Conservation (phyloP, 2,329 filamentous ascomycete species). For the Xylariales sp. region DNA sequence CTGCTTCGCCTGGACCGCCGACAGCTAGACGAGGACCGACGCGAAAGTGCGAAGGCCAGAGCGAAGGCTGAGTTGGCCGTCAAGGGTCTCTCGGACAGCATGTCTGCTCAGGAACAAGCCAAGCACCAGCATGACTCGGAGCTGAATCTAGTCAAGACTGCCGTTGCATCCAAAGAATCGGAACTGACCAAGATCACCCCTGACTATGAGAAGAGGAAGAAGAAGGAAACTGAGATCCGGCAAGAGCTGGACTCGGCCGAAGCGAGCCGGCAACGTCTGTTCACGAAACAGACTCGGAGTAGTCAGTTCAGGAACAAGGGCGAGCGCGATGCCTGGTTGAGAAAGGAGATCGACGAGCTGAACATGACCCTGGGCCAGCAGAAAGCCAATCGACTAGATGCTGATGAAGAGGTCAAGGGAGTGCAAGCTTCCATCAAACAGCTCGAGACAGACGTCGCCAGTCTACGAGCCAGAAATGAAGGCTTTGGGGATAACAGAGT, state of each 20-base stretch:
- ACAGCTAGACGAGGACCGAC: conserved; percentile 85
- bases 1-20: conserved; percentile 78
- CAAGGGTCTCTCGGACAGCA: conserved; percentile 77
- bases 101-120: conserved; percentile 70
- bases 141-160: conserved; percentile 64
- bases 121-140: conserved; percentile 68
- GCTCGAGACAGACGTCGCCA: conserved; percentile 68
- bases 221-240: conserved; percentile 66
- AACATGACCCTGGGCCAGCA: conserved; percentile 72
- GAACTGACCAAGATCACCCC: conserved; percentile 75
- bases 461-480: conserved; percentile 67
- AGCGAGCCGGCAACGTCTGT: conserved; percentile 69
- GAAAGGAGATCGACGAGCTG: conserved; percentile 74
- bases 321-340: conserved; percentile 80
- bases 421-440: conserved; percentile 67
- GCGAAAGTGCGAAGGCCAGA: conserved; percentile 70
- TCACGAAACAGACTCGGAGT: conserved; percentile 87
- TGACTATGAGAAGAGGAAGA: conserved; percentile 67
- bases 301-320: conserved; percentile 83
- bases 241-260: conserved; percentile 72
- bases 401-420: conserved; percentile 72
- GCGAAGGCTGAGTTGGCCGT: conserved; percentile 84
- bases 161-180: conserved; percentile 70
- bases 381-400: conserved; percentile 79
- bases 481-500: conserved; percentile 73